phyloP scores from a whole-genome alignment of 169 alveolate species.

The Eimeria maxima region DNA sequence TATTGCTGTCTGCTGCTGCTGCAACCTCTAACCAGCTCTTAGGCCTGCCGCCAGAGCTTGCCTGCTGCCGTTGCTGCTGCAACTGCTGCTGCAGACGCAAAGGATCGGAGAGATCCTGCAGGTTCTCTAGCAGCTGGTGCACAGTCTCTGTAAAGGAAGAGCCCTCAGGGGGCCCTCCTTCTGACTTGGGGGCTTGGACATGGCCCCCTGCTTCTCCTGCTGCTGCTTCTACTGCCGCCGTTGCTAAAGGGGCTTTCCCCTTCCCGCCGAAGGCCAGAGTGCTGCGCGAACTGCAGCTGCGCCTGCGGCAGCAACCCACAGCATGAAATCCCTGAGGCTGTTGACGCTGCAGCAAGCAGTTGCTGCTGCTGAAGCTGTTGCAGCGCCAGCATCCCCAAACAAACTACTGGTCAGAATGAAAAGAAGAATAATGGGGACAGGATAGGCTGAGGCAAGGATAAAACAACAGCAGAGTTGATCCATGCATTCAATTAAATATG shows the following conservation, averaged over 20 bases:
- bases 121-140: conserved; percentile 14
- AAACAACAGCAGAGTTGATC: neutral
- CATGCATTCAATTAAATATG: neutral
- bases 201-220: neutral
- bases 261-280: neutral
- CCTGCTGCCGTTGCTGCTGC: neutral
- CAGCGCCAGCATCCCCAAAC: neutral
- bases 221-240: neutral
- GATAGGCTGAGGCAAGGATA: neutral
- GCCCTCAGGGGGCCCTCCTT: neutral
- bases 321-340: neutral
- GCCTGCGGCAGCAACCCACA: conserved; percentile 9
- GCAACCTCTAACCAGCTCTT: neutral
- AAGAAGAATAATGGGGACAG: neutral
- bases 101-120: conserved; percentile 37
- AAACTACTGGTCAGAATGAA: neutral
- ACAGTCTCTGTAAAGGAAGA: conserved; percentile 53
- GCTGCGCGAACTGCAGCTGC: conserved; percentile 21
- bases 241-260: neutral
- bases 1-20: conserved; percentile 20
- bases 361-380: neutral
- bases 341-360: neutral
- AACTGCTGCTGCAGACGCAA: conserved; percentile 32
- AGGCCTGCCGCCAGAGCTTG: neutral
- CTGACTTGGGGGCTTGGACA: neutral